Evolutionary conservation across 768 basidiomycete genomes (phyloP).

Genomic region (Tulasnella sp.): DNA sequence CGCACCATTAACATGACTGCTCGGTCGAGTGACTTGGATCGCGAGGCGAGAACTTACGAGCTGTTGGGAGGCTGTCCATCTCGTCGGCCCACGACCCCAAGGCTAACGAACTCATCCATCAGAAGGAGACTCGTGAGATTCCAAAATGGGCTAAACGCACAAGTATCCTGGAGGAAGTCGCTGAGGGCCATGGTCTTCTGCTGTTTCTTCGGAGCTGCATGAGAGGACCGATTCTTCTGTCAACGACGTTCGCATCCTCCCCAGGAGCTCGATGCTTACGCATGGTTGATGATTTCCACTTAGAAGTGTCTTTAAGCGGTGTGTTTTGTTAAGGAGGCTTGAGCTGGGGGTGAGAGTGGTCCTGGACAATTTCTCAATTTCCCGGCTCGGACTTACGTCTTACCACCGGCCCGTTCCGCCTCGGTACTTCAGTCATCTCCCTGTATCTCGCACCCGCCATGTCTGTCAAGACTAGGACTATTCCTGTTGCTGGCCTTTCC

Average conservation of each 20-base stretch:
- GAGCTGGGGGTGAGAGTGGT: conserved; percentile 17
- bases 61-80: conserved; percentile 90
- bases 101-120: conserved; percentile 50
- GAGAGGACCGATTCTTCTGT: conserved; percentile 2
- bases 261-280: conserved; percentile 16
- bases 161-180: conserved; percentile 85
- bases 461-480: conserved; percentile 23
- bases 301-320: conserved; percentile 6
- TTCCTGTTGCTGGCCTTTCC: conserved; percentile 23
- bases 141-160: conserved; percentile 55
- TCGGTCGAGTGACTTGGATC: conserved; percentile 26
- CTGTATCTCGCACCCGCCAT: not conserved
- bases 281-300: conserved; percentile 32
- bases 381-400: not conserved
- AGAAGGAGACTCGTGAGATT: conserved; percentile 34
- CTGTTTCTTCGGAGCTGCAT: conserved; percentile 81
- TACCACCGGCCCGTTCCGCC: not conserved
- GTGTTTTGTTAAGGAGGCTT: not conserved
- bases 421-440: not conserved
- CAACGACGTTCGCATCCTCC: not conserved
- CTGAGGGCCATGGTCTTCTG: conserved; percentile 86
- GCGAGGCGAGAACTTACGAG: conserved; percentile 66
- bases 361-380: conserved; percentile 30
- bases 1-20: not conserved
- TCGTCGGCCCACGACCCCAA: conserved; percentile 99